A percentile compares a stretch with the other conserved stretches of the same genome.
Evolutionary conservation across 495 filamentous ascomycete genomes (phyloP).

Genomic region (Podospora pseudopauciseta): DNA sequence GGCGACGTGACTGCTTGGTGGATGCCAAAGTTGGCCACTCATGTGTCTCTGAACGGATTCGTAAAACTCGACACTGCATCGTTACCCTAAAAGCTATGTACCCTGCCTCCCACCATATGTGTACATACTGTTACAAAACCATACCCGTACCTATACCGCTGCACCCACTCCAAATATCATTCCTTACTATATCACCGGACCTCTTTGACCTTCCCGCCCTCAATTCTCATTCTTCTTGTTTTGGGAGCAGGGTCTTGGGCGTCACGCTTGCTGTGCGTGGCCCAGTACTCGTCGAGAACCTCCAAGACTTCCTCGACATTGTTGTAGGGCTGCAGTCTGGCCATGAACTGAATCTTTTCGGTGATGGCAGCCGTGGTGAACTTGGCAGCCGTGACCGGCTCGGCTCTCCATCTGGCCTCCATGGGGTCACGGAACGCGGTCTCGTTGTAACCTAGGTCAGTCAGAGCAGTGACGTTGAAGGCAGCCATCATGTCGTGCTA

Average conservation of each 20-base stretch:
- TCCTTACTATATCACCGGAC: not conserved
- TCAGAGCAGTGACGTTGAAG: slow-evolving; percentile 52
- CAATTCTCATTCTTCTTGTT: not conserved
- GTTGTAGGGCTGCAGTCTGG: slow-evolving; percentile 27
- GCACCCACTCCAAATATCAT: too few relatives aligned
- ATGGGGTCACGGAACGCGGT: slow-evolving; percentile 38
- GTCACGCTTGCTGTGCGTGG: not conserved
- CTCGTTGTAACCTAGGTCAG: slow-evolving; percentile 47
- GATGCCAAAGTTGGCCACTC: too few relatives aligned
- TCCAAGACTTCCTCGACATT: slow-evolving; percentile 27
- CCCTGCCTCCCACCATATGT: not conserved
- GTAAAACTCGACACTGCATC: too few relatives aligned
- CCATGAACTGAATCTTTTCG: slow-evolving; percentile 31
- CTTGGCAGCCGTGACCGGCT: slow-evolving; percentile 24
- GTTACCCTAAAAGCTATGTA: too few relatives aligned
- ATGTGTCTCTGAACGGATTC: too few relatives aligned
- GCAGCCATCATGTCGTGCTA: slow-evolving; percentile 59
- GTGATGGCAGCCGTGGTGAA: slow-evolving; percentile 29
- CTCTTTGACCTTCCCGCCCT: not conserved
- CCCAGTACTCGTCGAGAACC: slow-evolving; percentile 26
- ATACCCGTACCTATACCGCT: not conserved
- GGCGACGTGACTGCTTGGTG: too few relatives aligned
- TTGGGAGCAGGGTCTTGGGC: not conserved
- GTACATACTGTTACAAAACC: not conserved
- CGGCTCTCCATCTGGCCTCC: slow-evolving; percentile 32